Conservation (phyloP, 352 stramenopile genomes). For the Pythium plurisporium region DNA sequence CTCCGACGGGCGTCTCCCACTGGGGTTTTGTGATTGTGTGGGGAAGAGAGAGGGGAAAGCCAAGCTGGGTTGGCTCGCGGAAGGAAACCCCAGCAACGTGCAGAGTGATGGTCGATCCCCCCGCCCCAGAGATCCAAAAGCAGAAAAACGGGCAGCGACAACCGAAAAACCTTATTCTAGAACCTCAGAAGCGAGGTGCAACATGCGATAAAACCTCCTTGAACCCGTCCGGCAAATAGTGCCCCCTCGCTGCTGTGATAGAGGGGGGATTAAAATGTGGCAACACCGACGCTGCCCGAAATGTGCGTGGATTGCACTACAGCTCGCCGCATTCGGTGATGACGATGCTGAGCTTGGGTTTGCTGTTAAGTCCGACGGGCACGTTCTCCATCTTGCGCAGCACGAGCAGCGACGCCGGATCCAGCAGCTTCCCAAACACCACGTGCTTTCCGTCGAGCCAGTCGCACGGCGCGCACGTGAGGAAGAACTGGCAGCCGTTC, state of each 20-base stretch:
- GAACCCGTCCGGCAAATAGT: not conserved
- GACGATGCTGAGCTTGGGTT: slow-evolving; percentile 88
- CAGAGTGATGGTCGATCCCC: slow-evolving; percentile 24
- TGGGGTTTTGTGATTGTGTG: slow-evolving; percentile 13
- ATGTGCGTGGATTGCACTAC: no score
- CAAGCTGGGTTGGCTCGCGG: slow-evolving; percentile 15
- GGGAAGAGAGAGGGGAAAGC: not conserved
- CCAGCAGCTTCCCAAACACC: slow-evolving; percentile 94
- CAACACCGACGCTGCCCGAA: no score
- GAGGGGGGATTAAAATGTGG: no score
- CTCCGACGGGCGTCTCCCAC: slow-evolving; percentile 3
- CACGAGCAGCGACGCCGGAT: slow-evolving; percentile 90
- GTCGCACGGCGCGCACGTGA: slow-evolving; percentile 91
- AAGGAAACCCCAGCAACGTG: slow-evolving; percentile 18
- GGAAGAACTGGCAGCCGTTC: slow-evolving; percentile 98
- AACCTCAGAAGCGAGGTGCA: slow-evolving; percentile 16
- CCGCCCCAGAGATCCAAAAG: slow-evolving; percentile 14
- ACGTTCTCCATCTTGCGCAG: slow-evolving; percentile 91
- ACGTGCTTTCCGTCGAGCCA: slow-evolving; percentile 98
- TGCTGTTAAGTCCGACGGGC: slow-evolving; percentile 89
- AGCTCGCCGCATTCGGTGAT: slow-evolving; percentile 96
- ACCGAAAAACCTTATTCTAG: slow-evolving; percentile 13
- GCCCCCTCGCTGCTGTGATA: no score
- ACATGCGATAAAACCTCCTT: slow-evolving; percentile 7
- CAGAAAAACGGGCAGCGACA: not conserved